Evolutionary conservation across 192 early-diverging fungal species (phyloP), one percentile per base, ranked within the genome.

Genomic region (Paraglomus occultum): DNA sequence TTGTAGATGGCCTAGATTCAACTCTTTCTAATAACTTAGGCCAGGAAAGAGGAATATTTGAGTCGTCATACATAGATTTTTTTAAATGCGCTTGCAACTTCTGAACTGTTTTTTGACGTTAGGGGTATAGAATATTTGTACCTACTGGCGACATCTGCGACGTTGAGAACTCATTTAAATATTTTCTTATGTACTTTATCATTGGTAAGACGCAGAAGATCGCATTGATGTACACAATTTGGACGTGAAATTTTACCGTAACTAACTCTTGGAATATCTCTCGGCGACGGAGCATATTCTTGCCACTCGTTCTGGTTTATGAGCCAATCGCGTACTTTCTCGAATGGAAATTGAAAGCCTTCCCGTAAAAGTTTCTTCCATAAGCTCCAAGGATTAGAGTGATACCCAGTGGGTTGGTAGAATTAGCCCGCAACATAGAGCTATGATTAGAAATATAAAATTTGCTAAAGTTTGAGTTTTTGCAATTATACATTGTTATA

Each of bases 191-290:
- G 10, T 3, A 43, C 39, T 43, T 59, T 8, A 59, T 59, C 38
- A 59, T 59, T 1, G n/a, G 57, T 59, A 59, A 59, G 38, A 39
- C 4, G 15, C 4, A 59, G 10, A 1, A 59, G 5, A 12, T 59
- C 57, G 17, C 31, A 31, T 42, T 18, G 12, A 6, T 59, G 53
- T 20, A 55, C 53, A 55, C 57, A 59, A 43, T 59, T 59, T 5
- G 57, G 38, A 59, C 57, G 38, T 39, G 53, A 59, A 59, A 59
- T 59, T 59, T 59, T 59, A 8, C n/a, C 38, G 18, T 59, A 59
- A 59, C 57, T 59, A 6, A 59, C 38, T 0, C 57, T 1, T 8
- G 38, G 15, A 43, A 39, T 59, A 59, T 59, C 20, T 59, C 44
- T 59, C 44, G 57, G 38, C 0, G 57, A 59, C 17, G 11, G 5